Conservation (phyloP, 768 basidiomycete genomes). For the Suillus discolor region DNA sequence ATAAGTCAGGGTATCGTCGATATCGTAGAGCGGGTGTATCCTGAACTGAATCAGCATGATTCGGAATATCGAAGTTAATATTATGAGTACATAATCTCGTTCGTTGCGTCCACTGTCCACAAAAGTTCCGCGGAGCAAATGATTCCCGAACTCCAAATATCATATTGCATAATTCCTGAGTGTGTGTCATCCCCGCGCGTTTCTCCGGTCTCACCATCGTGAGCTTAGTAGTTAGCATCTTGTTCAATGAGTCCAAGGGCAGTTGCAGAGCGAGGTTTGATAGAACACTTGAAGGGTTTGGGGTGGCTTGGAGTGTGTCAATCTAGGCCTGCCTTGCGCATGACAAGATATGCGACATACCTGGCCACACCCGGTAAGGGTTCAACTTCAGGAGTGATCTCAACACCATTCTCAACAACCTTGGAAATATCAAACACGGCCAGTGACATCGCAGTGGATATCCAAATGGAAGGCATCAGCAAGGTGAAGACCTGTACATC, state of each 20-base stretch:
- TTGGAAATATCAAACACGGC: background rate
- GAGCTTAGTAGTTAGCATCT: background rate
- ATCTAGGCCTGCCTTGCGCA: background rate
- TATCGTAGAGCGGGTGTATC: slow-evolving; percentile 57
- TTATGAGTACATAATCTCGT: background rate
- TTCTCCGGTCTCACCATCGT: background rate
- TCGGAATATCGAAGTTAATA: background rate
- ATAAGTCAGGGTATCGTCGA: slow-evolving; percentile 48
- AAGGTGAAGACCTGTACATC: background rate
- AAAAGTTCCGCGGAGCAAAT: background rate
- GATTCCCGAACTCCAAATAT: background rate
- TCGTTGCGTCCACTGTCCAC: background rate
- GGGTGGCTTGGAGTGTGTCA: background rate
- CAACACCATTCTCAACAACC: background rate
- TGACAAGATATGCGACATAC: background rate
- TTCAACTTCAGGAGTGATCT: background rate
- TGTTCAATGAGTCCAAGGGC: background rate
- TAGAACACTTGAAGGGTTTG: background rate
- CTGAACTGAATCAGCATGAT: slow-evolving; percentile 48
- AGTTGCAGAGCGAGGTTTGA: background rate
- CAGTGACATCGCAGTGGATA: background rate
- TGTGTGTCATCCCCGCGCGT: background rate
- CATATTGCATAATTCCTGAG: background rate
- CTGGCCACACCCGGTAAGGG: background rate
- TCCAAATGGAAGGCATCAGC: background rate